phyloP scores from a whole-genome alignment of 148 eudicot species.

The Limonium bicolor region DNA sequence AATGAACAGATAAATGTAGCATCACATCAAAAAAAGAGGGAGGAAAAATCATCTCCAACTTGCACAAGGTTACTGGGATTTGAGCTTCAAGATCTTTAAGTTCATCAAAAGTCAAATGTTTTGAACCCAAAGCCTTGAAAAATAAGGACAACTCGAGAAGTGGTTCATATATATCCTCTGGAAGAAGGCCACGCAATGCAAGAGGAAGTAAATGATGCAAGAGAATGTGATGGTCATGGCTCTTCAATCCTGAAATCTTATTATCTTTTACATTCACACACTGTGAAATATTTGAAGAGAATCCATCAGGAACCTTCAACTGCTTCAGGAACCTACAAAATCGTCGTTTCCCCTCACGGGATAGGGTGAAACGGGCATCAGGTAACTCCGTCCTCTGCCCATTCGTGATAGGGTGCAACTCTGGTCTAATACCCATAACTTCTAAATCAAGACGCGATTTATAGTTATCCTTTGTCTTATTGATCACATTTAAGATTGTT shows the following conservation, averaged over 20 bases:
- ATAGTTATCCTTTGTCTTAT: conserved; percentile 9
- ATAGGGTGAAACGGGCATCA: not conserved
- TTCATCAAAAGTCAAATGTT: conserved; percentile 2
- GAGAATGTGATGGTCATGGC: conserved; percentile 6
- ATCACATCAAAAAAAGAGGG: no score
- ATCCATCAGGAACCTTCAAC: conserved; percentile 6
- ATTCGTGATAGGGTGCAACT: not conserved
- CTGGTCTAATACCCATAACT: conserved; percentile 3
- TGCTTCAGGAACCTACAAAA: conserved; percentile 5
- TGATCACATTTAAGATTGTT: conserved; percentile 1
- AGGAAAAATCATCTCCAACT: conserved; percentile 6
- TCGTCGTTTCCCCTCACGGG: not conserved
- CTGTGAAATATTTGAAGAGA: conserved; percentile 3
- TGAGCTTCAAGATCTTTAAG: not conserved
- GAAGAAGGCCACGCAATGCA: not conserved
- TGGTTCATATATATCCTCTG: not conserved
- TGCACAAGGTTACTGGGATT: not conserved
- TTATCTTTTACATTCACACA: not conserved
- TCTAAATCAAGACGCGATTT: conserved; percentile 3
- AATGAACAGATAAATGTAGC: no score
- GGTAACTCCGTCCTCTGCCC: not conserved
- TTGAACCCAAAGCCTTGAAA: not conserved
- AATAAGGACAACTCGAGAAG: not conserved
- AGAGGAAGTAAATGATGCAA: conserved; percentile 5
- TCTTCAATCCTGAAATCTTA: conserved; percentile 3